phyloP scores from a whole-genome alignment of 805 yeast species.

The Zygosaccharomyces kombuchaensis region DNA sequence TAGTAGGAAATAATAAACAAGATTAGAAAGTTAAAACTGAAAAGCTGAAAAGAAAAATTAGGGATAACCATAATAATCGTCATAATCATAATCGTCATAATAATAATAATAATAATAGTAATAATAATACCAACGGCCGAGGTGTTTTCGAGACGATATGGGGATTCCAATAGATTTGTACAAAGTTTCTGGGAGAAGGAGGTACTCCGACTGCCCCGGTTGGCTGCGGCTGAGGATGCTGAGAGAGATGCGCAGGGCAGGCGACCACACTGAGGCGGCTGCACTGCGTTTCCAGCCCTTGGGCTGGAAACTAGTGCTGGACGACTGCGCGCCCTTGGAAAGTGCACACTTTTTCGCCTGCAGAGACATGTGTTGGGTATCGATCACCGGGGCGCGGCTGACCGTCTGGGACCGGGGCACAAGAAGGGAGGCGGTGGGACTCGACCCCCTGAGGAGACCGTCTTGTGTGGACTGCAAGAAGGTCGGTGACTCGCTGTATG shows the following conservation, averaged over 20 bases:
- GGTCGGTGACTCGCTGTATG: not conserved
- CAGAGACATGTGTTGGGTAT: not conserved
- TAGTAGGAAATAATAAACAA: not conserved
- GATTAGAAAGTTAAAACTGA: not conserved
- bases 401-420: not conserved
- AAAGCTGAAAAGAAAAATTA: not conserved
- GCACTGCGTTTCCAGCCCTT: not conserved
- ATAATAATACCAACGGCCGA: not conserved
- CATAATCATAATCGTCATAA: not conserved
- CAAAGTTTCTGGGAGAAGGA: slow-evolving; percentile 3
- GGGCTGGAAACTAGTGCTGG: not conserved
- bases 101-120: not conserved
- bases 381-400: not conserved
- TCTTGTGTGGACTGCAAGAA: not conserved
- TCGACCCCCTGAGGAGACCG: not conserved
- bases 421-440: not conserved
- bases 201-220: not conserved
- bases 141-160: too few relatives aligned
- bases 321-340: not conserved
- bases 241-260: not conserved
- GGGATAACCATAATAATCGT: too few relatives aligned
- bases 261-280: not conserved
- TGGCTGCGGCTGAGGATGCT: not conserved
- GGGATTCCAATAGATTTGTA: slow-evolving; percentile 12
- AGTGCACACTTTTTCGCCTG: not conserved